Conservation (phyloP, 805 yeast species). For the Ogataea zsoltii region DNA sequence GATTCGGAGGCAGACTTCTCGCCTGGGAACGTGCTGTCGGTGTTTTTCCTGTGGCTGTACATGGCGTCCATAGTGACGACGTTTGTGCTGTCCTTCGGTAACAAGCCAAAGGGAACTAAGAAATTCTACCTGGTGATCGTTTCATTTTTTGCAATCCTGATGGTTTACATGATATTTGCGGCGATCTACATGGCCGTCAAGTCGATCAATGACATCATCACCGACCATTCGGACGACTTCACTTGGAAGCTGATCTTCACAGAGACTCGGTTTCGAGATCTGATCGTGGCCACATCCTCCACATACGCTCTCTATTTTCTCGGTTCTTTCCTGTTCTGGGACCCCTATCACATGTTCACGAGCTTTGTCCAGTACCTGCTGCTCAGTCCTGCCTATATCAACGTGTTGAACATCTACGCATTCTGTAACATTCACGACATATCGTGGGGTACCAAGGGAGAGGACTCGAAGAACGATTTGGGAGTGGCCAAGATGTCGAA, state of each 20-base stretch:
- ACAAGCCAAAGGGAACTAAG: conserved; percentile 89
- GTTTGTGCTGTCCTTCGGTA: conserved; percentile 89
- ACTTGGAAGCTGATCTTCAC: conserved; percentile 51
- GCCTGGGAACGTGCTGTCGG: conserved; percentile 76
- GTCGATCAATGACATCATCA: conserved; percentile 44
- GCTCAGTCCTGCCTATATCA: conserved; percentile 85
- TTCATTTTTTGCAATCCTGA: conserved; percentile 77
- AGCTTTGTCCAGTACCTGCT: conserved; percentile 81
- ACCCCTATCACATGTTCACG: conserved; percentile 92
- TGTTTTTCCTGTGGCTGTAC: conserved; percentile 82
- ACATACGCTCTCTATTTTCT: conserved; percentile 80
- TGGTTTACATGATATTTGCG: conserved; percentile 88
- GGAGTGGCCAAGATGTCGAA: conserved; percentile 74
- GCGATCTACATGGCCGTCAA: conserved; percentile 78
- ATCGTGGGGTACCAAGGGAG: conserved; percentile 97
- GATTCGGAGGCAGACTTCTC: conserved; percentile 58
- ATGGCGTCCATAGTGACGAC: conserved; percentile 78
- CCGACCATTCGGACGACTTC: conserved; percentile 40
- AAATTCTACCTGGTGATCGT: conserved; percentile 74
- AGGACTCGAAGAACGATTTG: conserved; percentile 65
- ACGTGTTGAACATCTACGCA: conserved; percentile 89
- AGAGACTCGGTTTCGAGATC: conserved; percentile 76
- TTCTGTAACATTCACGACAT: conserved; percentile 95
- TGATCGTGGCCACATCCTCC: conserved; percentile 80
- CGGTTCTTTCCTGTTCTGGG: conserved; percentile 78